Conservation (phyloP, 176 grass and related monocot genomes). For the Elymus sibiricus region DNA sequence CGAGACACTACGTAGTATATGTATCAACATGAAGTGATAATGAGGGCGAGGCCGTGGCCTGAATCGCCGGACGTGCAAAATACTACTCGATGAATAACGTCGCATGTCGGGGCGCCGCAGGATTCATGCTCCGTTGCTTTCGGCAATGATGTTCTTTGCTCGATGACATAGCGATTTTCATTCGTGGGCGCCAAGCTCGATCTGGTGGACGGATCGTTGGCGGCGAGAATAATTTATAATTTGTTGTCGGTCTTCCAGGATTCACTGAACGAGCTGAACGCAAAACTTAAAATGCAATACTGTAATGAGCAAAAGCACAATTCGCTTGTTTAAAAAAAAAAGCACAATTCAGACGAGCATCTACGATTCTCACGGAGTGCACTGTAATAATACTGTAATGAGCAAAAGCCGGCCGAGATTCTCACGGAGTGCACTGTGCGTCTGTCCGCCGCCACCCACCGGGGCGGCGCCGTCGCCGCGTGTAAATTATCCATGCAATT, state of each 20-base stretch:
- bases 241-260: background rate
- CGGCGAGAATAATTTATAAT: too few species aligned
- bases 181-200: too few species aligned
- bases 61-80: too few species aligned
- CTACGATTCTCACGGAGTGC: too few species aligned
- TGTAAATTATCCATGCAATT: too few species aligned
- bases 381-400: too few species aligned
- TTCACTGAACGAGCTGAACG: background rate
- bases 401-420: background rate
- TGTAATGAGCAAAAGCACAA: background rate
- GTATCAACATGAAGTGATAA: background rate
- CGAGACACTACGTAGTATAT: conserved; percentile 7
- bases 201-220: too few species aligned
- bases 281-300: background rate
- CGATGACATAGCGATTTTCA: too few species aligned
- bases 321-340: too few species aligned
- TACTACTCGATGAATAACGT: background rate
- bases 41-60: background rate
- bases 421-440: background rate
- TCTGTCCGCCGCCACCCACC: too few species aligned
- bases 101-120: background rate
- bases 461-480: too few species aligned
- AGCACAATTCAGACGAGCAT: too few species aligned
- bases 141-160: background rate
- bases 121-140: conserved; percentile 22